Evolutionary conservation across 2,329 filamentous ascomycete genomes (phyloP).

Genomic region (Fusarium tricinctum): DNA sequence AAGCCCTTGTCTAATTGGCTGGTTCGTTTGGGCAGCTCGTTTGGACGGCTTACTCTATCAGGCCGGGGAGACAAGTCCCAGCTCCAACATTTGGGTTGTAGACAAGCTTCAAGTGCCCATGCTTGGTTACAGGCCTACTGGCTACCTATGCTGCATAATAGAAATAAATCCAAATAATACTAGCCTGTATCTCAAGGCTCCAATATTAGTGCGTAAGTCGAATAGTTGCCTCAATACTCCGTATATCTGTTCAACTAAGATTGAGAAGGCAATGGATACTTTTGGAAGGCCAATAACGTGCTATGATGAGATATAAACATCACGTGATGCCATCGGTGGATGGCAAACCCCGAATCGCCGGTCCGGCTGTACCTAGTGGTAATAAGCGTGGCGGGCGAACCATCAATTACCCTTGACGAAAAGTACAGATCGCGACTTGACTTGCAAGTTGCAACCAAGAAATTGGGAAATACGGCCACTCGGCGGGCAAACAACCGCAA

Average conservation of each 20-base stretch:
- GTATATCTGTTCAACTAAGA: background rate
- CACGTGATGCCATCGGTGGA: constrained; percentile 42
- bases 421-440: constrained; percentile 52
- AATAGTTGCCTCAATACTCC: background rate
- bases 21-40: constrained; percentile 15
- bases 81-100: too few species aligned
- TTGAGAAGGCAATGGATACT: constrained; percentile 30
- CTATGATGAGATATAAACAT: background rate
- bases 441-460: constrained; percentile 39
- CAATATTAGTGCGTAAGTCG: background rate
- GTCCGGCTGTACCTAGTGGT: constrained; percentile 10
- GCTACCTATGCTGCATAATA: too few species aligned
- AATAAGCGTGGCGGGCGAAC: constrained; percentile 27
- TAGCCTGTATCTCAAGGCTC: background rate
- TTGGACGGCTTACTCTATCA: background rate
- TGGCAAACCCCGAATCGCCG: constrained; percentile 38
- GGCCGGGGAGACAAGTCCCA: too few species aligned
- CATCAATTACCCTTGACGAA: constrained; percentile 44
- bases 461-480: constrained; percentile 35
- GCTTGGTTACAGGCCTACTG: too few species aligned
- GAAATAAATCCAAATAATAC: too few species aligned
- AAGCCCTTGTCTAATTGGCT: background rate
- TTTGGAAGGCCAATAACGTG: constrained; percentile 21
- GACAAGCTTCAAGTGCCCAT: background rate
- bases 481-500: constrained; percentile 29